Percentiles rank a stretch among this genome's conserved stretches.
phyloP scores from a whole-genome alignment of 768 basidiomycete species.

The Boletus rubroflammeus region DNA sequence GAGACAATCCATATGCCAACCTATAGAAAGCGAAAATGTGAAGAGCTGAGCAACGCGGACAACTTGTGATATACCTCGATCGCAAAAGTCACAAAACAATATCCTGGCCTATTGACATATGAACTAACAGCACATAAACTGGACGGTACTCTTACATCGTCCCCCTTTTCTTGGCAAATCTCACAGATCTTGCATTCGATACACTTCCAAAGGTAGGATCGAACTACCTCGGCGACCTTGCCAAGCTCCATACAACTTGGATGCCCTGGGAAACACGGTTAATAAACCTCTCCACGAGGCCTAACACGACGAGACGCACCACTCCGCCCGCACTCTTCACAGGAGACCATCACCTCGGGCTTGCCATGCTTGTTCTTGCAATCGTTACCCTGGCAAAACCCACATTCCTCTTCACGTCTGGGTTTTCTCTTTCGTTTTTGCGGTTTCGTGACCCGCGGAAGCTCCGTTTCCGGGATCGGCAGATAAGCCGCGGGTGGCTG shows the following conservation, averaged over 20 bases:
- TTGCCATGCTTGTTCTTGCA: conserved; percentile 51
- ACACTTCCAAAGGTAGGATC: conserved; percentile 81
- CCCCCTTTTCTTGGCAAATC: conserved; percentile 78
- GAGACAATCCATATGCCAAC: conserved; percentile 85
- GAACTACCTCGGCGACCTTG: conserved; percentile 56
- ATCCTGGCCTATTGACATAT: conserved; percentile 57
- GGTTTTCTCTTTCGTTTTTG: conserved; percentile 45
- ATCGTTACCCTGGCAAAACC: conserved; percentile 73
- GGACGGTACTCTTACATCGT: conserved; percentile 63
- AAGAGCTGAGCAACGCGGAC: conserved; percentile 2
- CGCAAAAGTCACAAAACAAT: conserved; percentile 91
- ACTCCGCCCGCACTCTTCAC: conserved; percentile 77
- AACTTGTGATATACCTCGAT: conserved; percentile 58
- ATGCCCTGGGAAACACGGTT: conserved; percentile 53
- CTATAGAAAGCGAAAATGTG: conserved; percentile 32
- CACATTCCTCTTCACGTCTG: conserved; percentile 63
- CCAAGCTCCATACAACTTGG: conserved; percentile 76
- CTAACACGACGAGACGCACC: conserved; percentile 44
- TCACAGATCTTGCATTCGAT: conserved; percentile 92
- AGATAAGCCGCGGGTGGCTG: conserved; percentile 52
- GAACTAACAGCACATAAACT: conserved; percentile 17
- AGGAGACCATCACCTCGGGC: conserved; percentile 71
- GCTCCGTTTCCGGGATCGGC: conserved; percentile 44
- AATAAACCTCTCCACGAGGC: neutral
- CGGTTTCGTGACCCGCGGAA: conserved; percentile 40